These are phyloP conservation scores for Naematelia aurantialba DNA, from an alignment of 768 basidiomycete genomes.

Conservation along the genomic window DNA sequence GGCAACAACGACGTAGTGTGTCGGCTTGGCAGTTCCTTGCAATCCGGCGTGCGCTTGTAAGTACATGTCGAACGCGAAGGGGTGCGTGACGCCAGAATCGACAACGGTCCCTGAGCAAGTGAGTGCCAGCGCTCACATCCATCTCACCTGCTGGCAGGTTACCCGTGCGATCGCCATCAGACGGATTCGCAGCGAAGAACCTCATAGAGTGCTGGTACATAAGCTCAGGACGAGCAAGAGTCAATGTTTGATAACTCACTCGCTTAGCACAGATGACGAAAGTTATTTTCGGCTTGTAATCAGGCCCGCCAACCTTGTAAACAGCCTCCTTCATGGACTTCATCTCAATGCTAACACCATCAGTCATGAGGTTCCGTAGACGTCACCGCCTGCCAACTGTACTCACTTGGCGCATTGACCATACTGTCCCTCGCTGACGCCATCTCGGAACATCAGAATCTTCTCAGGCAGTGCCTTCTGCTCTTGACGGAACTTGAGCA, in stretches of 20 bases:
- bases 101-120: constrained; percentile 28
- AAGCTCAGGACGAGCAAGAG: no score
- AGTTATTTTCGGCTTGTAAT: constrained; percentile 47
- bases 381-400: background rate
- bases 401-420: constrained; percentile 42
- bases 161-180: constrained; percentile 32
- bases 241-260: no score
- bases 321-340: constrained; percentile 39
- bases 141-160: constrained; percentile 38
- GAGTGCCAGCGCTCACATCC: background rate
- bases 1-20: constrained; percentile 27
- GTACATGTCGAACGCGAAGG: constrained; percentile 49
- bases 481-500: constrained; percentile 40
- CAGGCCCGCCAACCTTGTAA: constrained; percentile 11
- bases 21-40: constrained; percentile 46
- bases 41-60: constrained; percentile 48
- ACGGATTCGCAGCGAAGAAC: constrained; percentile 38
- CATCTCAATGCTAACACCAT: constrained; percentile 25
- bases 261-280: constrained; percentile 49
- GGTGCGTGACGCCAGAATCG: constrained; percentile 42
- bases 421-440: constrained; percentile 49
- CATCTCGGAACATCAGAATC: constrained; percentile 50
- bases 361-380: no score
- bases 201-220: constrained; percentile 40
- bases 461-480: constrained; percentile 31